phyloP scores from a whole-genome alignment of 306 rosid genomes.

The Casuarina cunninghamiana region DNA sequence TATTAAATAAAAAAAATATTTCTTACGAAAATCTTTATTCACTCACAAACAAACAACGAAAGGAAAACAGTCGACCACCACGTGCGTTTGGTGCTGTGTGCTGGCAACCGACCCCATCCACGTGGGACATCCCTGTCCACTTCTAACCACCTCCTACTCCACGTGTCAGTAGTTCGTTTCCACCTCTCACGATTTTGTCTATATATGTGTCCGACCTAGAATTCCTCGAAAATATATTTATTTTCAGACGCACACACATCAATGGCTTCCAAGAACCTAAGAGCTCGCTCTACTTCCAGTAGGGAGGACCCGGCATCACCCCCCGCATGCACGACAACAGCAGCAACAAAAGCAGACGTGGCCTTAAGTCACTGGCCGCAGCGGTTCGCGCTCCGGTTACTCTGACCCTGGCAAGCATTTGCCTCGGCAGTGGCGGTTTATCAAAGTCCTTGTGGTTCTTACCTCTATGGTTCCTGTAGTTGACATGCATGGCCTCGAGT shows the following conservation, averaged over 20 bases:
- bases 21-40: too few relatives aligned
- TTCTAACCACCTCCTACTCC: slow-evolving; percentile 25
- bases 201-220: slow-evolving; percentile 6
- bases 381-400: slow-evolving; percentile 52
- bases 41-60: too few relatives aligned
- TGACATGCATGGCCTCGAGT: slow-evolving; percentile 43
- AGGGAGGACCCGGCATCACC: slow-evolving; percentile 10
- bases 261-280: slow-evolving; percentile 26
- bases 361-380: slow-evolving; percentile 54
- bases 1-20: too few relatives aligned
- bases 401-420: slow-evolving; percentile 40
- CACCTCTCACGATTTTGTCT: slow-evolving; percentile 25
- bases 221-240: not conserved
- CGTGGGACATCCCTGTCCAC: slow-evolving; percentile 10
- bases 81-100: not conserved
- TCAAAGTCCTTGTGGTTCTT: slow-evolving; percentile 70
- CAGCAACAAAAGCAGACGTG: slow-evolving; percentile 57
- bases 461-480: slow-evolving; percentile 52
- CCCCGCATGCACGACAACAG: not conserved
- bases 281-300: slow-evolving; percentile 32
- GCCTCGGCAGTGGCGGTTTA: slow-evolving; percentile 17
- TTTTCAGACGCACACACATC: not conserved
- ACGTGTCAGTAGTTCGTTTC: slow-evolving; percentile 34
- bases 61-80: not conserved
- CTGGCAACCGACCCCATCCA: not conserved